phyloP scores from a whole-genome alignment of 2,329 filamentous ascomycete species.

The Verticillium albo-atrum region DNA sequence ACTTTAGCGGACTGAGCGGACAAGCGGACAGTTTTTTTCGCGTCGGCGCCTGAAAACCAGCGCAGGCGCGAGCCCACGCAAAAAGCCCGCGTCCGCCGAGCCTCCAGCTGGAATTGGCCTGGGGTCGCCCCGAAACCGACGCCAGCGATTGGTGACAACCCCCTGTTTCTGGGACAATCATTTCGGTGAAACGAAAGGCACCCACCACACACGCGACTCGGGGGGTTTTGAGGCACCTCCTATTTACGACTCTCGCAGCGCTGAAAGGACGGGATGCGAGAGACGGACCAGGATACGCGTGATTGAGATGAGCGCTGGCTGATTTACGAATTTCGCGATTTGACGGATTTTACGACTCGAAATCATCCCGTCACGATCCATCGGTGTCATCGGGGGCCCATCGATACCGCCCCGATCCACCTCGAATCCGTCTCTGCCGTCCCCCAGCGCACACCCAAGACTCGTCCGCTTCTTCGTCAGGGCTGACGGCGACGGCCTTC shows the following conservation, averaged over 20 bases:
- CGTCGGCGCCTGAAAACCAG: not conserved
- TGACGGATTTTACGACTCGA: not conserved
- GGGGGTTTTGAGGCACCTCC: not conserved
- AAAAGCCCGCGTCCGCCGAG: not conserved
- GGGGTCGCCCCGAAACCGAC: not conserved
- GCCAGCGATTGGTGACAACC: not conserved
- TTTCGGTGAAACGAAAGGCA: slow-evolving; percentile 1
- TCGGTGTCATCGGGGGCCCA: not conserved
- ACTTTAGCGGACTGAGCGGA: not conserved
- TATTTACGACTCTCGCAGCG: not conserved
- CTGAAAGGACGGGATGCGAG: not conserved
- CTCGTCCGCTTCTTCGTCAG: not conserved
- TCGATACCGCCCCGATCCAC: not conserved
- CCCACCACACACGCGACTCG: not conserved
- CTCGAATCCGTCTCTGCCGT: not conserved
- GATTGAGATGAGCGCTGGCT: not conserved
- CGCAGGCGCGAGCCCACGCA: no score
- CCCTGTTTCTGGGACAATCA: not conserved
- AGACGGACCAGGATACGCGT: not conserved
- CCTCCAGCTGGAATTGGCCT: not conserved
- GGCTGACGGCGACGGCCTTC: not conserved
- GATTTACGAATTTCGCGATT: not conserved
- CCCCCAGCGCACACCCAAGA: not conserved
- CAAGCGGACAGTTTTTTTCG: not conserved
- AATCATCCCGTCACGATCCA: not conserved